Evolutionary conservation across 768 basidiomycete genomes (phyloP).

Genomic region (Russula virescens): DNA sequence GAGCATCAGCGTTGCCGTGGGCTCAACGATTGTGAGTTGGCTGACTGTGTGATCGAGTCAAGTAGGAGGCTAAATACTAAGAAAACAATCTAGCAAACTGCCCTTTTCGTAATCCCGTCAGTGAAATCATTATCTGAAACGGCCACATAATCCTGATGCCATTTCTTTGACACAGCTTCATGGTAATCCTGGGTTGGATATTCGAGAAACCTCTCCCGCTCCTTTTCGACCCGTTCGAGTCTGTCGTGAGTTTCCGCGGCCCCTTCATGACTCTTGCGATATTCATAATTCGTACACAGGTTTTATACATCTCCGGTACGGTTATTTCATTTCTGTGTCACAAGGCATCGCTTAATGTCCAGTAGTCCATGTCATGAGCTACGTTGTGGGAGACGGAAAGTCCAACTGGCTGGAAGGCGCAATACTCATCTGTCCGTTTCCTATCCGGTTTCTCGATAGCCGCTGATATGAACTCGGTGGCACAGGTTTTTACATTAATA

Average conservation of each 20-base stretch:
- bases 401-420: conserved; percentile 92
- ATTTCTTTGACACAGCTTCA: conserved; percentile 42
- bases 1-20: conserved; percentile 79
- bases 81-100: conserved; percentile 53
- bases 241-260: conserved; percentile 35
- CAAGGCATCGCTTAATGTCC: neutral
- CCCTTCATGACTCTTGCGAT: neutral
- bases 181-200: conserved; percentile 76
- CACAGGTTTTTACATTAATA: conserved; percentile 49
- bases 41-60: neutral
- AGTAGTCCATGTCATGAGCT: conserved; percentile 60
- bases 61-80: neutral
- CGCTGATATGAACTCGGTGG: conserved; percentile 1
- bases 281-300: conserved; percentile 10
- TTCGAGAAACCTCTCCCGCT: conserved; percentile 74
- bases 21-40: conserved; percentile 63
- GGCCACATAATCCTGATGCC: neutral
- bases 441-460: neutral
- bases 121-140: conserved; percentile 24
- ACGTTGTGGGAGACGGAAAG: conserved; percentile 78
- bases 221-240: conserved; percentile 85
- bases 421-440: conserved; percentile 57
- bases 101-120: conserved; percentile 61
- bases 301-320: conserved; percentile 45
- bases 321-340: neutral